These are phyloP conservation scores for Brachypodium distachyon DNA, from an alignment of 202 grass and related monocot species.

Conservation along the genomic window DNA sequence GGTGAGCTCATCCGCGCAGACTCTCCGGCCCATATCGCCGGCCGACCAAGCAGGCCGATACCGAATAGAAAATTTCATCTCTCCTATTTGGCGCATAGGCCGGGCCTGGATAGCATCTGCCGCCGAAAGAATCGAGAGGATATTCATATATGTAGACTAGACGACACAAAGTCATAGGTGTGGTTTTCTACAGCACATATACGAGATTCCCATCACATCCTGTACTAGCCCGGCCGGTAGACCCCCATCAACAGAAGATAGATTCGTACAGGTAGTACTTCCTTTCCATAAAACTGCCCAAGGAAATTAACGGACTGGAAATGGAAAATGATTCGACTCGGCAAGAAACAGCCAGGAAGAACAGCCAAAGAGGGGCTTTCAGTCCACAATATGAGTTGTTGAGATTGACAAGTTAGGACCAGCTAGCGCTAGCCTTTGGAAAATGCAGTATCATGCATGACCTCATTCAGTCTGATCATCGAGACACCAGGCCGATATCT, in stretches of 20 bases:
- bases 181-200: too few species aligned
- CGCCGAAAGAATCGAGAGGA: neutral
- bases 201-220: too few species aligned
- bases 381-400: neutral
- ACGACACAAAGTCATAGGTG: neutral
- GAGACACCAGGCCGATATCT: neutral
- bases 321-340: neutral
- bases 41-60: neutral
- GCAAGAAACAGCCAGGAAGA: neutral
- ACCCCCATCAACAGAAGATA: too few species aligned
- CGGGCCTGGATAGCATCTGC: neutral
- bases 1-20: neutral
- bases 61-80: neutral
- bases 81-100: too few species aligned
- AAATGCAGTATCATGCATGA: neutral
- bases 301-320: neutral
- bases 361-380: conserved; percentile 14
- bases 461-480: neutral
- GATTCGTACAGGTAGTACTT: too few species aligned
- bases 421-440: neutral
- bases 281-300: neutral
- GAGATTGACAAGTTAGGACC: neutral
- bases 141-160: neutral
- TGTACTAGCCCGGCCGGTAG: too few species aligned
- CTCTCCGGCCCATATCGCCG: neutral